Conservation (phyloP, 2,329 filamentous ascomycete species). For the Neoscytalidium dimidiatum region DNA sequence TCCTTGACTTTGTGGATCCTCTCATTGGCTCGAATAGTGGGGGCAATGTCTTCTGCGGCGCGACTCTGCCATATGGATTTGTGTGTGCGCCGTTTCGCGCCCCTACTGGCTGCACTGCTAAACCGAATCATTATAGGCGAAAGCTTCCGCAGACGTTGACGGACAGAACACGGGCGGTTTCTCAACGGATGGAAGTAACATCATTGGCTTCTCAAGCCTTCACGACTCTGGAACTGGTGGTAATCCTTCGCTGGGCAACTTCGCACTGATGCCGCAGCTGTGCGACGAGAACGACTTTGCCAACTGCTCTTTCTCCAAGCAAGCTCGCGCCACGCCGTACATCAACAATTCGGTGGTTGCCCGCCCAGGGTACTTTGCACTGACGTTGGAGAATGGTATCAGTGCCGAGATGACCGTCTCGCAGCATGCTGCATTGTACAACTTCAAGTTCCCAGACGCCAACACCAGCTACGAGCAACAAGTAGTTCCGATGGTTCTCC, state of each 20-base stretch:
- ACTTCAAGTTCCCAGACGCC: constrained; percentile 55
- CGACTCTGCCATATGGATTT: constrained; percentile 49
- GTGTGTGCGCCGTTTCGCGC: not conserved
- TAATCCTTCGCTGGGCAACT: constrained; percentile 68
- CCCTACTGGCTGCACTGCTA: constrained; percentile 43
- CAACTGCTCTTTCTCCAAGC: constrained; percentile 56
- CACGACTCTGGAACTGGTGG: constrained; percentile 41
- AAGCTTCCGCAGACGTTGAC: constrained; percentile 48
- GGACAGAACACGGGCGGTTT: constrained; percentile 59
- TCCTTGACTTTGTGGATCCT: constrained; percentile 43
- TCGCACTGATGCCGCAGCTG: constrained; percentile 69
- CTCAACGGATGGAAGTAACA: constrained; percentile 46
- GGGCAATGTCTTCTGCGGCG: constrained; percentile 50
- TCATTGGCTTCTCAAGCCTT: constrained; percentile 45
- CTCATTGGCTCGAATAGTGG: constrained; percentile 48
- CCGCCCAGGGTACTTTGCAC: constrained; percentile 61
- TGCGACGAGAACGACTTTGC: constrained; percentile 65
- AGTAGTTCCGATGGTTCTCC: constrained; percentile 57
- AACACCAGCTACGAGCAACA: constrained; percentile 32
- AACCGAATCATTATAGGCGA: constrained; percentile 40
- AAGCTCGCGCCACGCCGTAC: constrained; percentile 51
- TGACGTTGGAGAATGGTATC: constrained; percentile 59
- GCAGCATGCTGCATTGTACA: constrained; percentile 61
- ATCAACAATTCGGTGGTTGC: constrained; percentile 55
- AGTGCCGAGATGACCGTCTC: constrained; percentile 63